These are phyloP conservation scores for Raphanus sativus DNA, from an alignment of 345 rosid species.

Conservation along the genomic window DNA sequence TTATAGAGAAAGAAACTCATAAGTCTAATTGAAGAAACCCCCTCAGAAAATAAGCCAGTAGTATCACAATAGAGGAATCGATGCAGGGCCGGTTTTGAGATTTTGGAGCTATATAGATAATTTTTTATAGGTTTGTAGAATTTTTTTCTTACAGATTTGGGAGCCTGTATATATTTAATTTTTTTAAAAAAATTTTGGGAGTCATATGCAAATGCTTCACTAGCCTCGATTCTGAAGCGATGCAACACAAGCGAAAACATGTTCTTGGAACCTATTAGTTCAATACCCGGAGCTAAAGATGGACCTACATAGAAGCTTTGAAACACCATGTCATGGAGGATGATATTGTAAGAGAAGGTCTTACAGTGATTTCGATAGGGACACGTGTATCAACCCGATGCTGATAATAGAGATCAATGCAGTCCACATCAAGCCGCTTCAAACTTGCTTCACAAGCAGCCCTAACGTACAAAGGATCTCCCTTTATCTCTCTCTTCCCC, in stretches of 20 bases:
- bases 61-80: background rate
- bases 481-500: slow-evolving; percentile 36
- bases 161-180: background rate
- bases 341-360: background rate
- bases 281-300: background rate
- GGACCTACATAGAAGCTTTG: background rate
- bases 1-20: background rate
- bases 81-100: background rate
- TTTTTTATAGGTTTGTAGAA: background rate
- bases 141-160: background rate
- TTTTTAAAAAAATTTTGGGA: no score
- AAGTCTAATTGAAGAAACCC: background rate
- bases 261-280: background rate
- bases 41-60: background rate
- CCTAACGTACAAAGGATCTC: slow-evolving; percentile 56
- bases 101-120: background rate
- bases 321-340: background rate
- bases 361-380: slow-evolving; percentile 45
- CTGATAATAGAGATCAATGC: slow-evolving; percentile 64
- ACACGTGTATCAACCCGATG: slow-evolving; percentile 46
- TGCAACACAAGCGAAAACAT: background rate
- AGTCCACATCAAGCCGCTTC: slow-evolving; percentile 48
- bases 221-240: no score
- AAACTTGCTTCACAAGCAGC: slow-evolving; percentile 62
- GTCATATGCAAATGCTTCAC: no score